Evolutionary conservation across 139 green algal genomes (phyloP), one percentile per base, ranked within the genome.

Genomic region (Chlamydomonas eustigma): DNA sequence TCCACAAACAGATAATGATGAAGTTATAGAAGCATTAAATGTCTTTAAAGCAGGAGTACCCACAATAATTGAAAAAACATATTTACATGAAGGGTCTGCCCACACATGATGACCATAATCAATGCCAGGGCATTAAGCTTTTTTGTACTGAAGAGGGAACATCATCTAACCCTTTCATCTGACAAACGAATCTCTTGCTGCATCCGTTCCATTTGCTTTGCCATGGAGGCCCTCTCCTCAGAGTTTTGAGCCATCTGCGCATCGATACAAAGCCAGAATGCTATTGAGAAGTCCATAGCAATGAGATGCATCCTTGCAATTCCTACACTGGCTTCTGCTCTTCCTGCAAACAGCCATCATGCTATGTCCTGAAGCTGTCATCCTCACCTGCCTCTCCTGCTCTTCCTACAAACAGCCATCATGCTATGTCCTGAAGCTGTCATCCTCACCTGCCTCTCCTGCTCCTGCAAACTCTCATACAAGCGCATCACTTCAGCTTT

Each of bases 181-280:
- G 65, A n/a, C 50, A 79, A 63, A 1, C 58, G 31, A 37, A 75
- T 64, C 72, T 85, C 80, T 32, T 4, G 2, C 24, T 76, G 64
- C 50, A 78, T 38, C 50, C 50, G 32, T 33, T 85, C 80, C 2
- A 79, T 35, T 31, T 76, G 64, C 71, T 85, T 81, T 4, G 79
- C 50, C 71, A 85, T 44, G 34, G 52, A 37, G 24, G 6, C 8
- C 1, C 76, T 75, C 80, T 85, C 80, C 51, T 79, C 76, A 3
- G 35, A 30, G 37, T 63, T 28, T 22, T 18, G 24, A 5, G 25
- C 58, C 58, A 70, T 70, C 58, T 70, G 58, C 34, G 6, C 44
- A 18, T 18, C 12, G 44, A 69, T n/a, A n/a, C n/a, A n/a, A n/a
- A n/a, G n/a, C n/a, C n/a, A n/a, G n/a, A n/a, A n/a, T n/a, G n/a